These are phyloP conservation scores for Puccinia horiana DNA, from an alignment of 1,284 basidiomycete species.

Conservation along the genomic window DNA sequence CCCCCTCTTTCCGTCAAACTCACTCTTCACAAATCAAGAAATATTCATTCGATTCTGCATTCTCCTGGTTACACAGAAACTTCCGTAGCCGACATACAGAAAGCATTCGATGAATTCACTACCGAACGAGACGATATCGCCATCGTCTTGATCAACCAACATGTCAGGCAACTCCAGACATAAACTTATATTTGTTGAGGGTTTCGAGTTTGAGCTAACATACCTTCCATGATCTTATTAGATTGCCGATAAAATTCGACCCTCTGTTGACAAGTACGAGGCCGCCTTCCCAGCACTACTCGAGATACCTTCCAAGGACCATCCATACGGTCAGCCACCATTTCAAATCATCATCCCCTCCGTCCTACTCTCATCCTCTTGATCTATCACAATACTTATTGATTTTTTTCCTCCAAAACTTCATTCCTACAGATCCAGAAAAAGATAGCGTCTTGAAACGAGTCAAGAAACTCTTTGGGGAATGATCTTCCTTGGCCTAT, in stretches of 20 bases:
- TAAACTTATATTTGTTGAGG: slow-evolving; percentile 17
- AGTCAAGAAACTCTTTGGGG: slow-evolving; percentile 93
- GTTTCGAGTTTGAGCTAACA: slow-evolving; percentile 6
- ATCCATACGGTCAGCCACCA: slow-evolving; percentile 59
- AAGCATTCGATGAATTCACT: slow-evolving; percentile 86
- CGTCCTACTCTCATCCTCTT: neutral
- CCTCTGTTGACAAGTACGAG: slow-evolving; percentile 89
- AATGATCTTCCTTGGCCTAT: slow-evolving; percentile 61
- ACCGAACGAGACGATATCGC: slow-evolving; percentile 82
- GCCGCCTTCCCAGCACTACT: slow-evolving; percentile 94
- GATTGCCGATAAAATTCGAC: slow-evolving; percentile 95
- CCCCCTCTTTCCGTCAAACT: neutral
- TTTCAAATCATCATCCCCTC: slow-evolving; percentile 55
- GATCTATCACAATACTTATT: neutral
- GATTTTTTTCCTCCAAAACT: neutral
- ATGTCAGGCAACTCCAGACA: slow-evolving; percentile 65
- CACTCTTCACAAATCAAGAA: neutral
- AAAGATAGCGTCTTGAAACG: slow-evolving; percentile 97
- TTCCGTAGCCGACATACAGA: slow-evolving; percentile 80
- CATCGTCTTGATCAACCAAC: slow-evolving; percentile 93
- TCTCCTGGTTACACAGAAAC: slow-evolving; percentile 67
- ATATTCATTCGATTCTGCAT: slow-evolving; percentile 8
- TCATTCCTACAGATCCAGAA: slow-evolving; percentile 78
- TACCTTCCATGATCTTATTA: slow-evolving; percentile 59
- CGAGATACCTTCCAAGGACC: slow-evolving; percentile 90